Evolutionary conservation across 306 rosid genomes (phyloP), one percentile per base, ranked within the genome.

Genomic region (Quercus agrifolia): DNA sequence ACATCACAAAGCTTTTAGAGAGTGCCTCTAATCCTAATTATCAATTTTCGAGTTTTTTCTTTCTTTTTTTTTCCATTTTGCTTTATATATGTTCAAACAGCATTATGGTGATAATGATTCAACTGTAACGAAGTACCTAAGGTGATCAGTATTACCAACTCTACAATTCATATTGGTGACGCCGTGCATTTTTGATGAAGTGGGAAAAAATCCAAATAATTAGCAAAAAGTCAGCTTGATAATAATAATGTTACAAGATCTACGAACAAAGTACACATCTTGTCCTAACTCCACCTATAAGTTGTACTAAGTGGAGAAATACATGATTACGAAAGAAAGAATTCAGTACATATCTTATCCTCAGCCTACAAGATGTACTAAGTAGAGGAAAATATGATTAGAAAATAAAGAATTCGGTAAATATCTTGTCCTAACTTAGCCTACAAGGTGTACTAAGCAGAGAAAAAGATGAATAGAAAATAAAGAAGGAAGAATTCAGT

Each of bases 11-110:
- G 71, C 19, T 76, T 25, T 20, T 27, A 70, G 44, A 76, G 70
- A 58, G 49, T 14, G 33, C 69, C 58, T 41, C 80, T 58, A 1
- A 57, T 62, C 35, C 54, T 19, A 49, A 21, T 77, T 79, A 67
- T 68, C 74, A 64, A 69, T 63, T 55, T 49, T 61, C 61, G 38
- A 57, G 66, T 55, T 82, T 78, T 38, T 51, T 71, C 23, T 69
- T 33, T 23, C 23, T 23, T 23, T 23, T 0, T 23, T 23, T 23
- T 23, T 23, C 23, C 23, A 23, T 23, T 23, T 23, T 23, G 23
- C 23, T 23, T 23, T 23, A 56, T 76, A 8, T 31, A 52, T 71
- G 21, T 62, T 71, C 81, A 77, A 81, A 46, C 38, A 62, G 52
- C 33, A 41, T 55, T 54, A 49, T 20, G 2, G 59, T 28, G 85